Evolutionary conservation across 345 rosid genomes (phyloP), one percentile per base, ranked within the genome.

Genomic region (Cardamine chenopodiifolia): DNA sequence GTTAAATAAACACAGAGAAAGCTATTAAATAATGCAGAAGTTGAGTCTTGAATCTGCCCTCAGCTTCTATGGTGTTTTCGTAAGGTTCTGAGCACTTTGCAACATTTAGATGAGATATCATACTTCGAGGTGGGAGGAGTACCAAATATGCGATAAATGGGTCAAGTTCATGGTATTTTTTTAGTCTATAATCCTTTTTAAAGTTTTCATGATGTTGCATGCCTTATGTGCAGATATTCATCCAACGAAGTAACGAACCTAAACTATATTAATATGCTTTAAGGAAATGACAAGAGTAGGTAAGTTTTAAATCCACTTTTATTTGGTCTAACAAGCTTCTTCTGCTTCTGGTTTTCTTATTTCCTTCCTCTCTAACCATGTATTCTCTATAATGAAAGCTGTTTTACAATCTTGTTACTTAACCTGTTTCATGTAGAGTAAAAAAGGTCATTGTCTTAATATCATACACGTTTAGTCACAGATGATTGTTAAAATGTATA

Each of bases 171-270:
- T 76, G 80, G 80, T 76, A 76, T 62, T 52, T 63, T 39, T 23
- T 59, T 62, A 69, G 70, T 69, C 50, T 44, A 34, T 53, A 17
- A 32, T 62, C 17, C 26, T 76, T 35, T 15, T 54, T 14, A 44
- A 44, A 62, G 42, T 34, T 62, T 70, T 23, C 31, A 76, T 69
- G 31, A 70, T 63, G 26, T 62, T 70, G 53, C 75, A 76, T 76
- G 60, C 66, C 71, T 70, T 45, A 55, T 70, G 71, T 76, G 80
- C 80, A 76, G 80, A 76, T 76, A 76, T n/a, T 55, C 80, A 62
- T 54, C 66, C 49, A 75, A 75, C 17, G 78, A 75, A 67, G 68
- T 48, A 68, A 75, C 35, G 40, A 75, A 75, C 48, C 29, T 52
- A 40, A 68, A 75, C 74, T 75, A 75, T 75, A 17, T 29, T 13